Base-by-base conservation (phyloP, 176 grass and related monocot genomes). In the Ananas comosus region DNA sequence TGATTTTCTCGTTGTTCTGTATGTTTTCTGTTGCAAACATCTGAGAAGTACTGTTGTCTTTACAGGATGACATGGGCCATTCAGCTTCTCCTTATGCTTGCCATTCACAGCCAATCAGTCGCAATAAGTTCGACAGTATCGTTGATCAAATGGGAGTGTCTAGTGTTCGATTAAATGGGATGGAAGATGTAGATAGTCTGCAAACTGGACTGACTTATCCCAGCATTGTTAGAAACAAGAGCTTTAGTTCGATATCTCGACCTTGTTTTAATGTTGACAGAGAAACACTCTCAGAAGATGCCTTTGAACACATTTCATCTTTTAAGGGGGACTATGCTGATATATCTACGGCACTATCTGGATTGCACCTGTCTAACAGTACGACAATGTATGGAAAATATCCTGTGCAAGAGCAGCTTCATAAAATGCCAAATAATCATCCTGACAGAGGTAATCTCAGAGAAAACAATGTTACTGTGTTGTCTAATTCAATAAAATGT, bases 211-310 rank as follows among this genome's bases (percentile, higher is more conserved):
- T 49, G 51, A 51, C 63, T 67, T 42, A 50, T 2, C 28, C 74
- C 24, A 53, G 74, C 16, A 24, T 76, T 67, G 50, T 49, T 57
- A 76, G 74, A 64, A 27, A 48, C 51, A 49, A 51, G 51, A 67
- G 50, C 10, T 23, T 76, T 67, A 51, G 51, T 48, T 74, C 72
- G 16, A 74, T 64, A 23, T 74, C 72, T 22, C 72, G 64, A 47
- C 67, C 74, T 11, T 53, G 50, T 67, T 33, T 0, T 67, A n/a
- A 57, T 67, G 51, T n/a, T 25, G 47, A 65, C 17, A 12, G 17
- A 10, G 72, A 18, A 49, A 49, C 24, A 51, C 49, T 21, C 1
- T 21, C 74, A 49, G 67, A 54, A 53, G 50, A 24, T 29, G 33
- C 4, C 33, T 66, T 57, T 54, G 25, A n/a, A 51, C 64, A 13